Base-by-base conservation (phyloP, 2,329 filamentous ascomycete genomes). In the Trichoderma gracile region DNA sequence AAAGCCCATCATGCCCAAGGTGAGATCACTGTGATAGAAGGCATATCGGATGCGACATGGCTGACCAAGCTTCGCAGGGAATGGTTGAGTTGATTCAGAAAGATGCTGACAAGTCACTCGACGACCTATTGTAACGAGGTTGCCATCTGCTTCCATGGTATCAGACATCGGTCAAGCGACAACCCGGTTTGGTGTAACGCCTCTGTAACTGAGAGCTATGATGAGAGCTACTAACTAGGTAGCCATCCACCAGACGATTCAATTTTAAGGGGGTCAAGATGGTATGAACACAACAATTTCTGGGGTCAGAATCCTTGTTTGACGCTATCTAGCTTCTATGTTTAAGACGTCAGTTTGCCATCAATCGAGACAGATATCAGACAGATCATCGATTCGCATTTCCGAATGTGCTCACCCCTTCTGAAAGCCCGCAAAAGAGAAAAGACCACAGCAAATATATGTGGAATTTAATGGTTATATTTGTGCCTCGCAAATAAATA, bases 1-100 rank as follows among this genome's bases (percentile, higher is more conserved):
- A 50, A 82, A 91, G 69, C 92, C 93, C 1, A 88, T 97, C 65
- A 97, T 99, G 93, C 95, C 95, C 23, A 84, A 91, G 80, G 93
- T 97, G 78, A 79, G 83, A 75, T 59, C 12, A 10, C 17, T 14
- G 23, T 33, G 12, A 5, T 19, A 2, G n/a, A 21, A 21, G 14
- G 17, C 15, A 6, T 23, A 7, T 33, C 5, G 5, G 33, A 14
- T 27, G 45, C 53, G 52, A 2, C 3, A 15, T 45, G 40, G 38
- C 71, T 78, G 53, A 78, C 69, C 40, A 54, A 12, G 40, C 38
- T 27, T 45, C 25, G 54, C 66, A 96, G 92, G 95, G 94, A 30
- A 99, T 99, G 95, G 78, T 95, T 62, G 93, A 97, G 38, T 79
- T 99, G 72, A 97, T 99, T 73, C 90, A 91, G 73, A 91, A 93